phyloP scores from a whole-genome alignment of 305 asterid genomes.

The Fraxinus paxiana region DNA sequence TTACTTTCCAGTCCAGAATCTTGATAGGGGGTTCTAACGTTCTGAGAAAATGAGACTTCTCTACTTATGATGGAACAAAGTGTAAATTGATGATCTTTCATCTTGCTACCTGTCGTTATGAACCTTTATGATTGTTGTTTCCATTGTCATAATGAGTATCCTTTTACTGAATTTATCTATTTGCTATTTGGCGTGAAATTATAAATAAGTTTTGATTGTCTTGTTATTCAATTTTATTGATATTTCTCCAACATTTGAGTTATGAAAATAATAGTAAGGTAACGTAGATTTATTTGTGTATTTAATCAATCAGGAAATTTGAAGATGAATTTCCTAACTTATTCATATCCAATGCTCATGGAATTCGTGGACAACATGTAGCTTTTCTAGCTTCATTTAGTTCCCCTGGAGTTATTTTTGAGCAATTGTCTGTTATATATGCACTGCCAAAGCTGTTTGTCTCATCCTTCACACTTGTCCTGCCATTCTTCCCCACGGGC shows the following conservation, averaged over 20 bases:
- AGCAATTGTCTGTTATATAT: constrained; percentile 81
- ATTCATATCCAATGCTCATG: constrained; percentile 91
- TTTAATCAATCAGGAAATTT: constrained; percentile 59
- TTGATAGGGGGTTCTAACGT: not conserved
- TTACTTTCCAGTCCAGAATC: not conserved
- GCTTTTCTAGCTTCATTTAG: constrained; percentile 97
- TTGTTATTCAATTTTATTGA: not conserved
- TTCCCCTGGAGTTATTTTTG: constrained; percentile 92
- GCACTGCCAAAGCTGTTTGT: constrained; percentile 91
- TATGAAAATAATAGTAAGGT: not conserved
- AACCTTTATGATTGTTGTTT: not conserved
- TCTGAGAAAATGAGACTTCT: not conserved
- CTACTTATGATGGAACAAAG: not conserved
- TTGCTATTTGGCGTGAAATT: not conserved
- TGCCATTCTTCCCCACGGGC: constrained; percentile 97
- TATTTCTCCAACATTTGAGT: not conserved
- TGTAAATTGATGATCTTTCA: not conserved
- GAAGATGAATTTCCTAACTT: constrained; percentile 96
- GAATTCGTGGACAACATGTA: constrained; percentile 89
- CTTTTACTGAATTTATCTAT: not conserved
- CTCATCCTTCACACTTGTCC: constrained; percentile 88
- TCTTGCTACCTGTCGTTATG: not conserved
- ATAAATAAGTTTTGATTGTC: not conserved
- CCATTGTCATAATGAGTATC: not conserved
- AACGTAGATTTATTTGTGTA: constrained; percentile 2